Base-by-base conservation (phyloP, 768 basidiomycete species). In the Boletus huronensis region DNA sequence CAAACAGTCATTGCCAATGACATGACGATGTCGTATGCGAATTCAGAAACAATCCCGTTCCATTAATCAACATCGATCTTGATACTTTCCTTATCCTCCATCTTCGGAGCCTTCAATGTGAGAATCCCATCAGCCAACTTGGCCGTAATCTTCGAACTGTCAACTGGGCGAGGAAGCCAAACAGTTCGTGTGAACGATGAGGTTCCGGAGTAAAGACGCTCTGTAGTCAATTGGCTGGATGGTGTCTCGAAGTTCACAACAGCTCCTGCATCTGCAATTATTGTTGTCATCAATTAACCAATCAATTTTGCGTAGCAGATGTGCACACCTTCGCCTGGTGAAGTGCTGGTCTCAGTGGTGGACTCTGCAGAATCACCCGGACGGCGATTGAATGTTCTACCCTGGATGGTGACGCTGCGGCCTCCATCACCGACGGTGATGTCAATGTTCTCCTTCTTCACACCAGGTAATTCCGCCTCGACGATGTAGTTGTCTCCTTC, bases 401-500 rank as follows among this genome's bases (percentile, higher is more conserved):
- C 89, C 65, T 88, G 82, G 52, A 92, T 88, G 4, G 83, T 88
- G 53, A 90, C 65, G 57, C 82, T 88, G 52, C 81, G 77, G 3
- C 87, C 88, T 16, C 78, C 81, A 52, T 89, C 84, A 9, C 87
- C 86, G 54, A 91, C 75, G 8, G 82, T 78, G 48, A 91, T 78
- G 52, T 88, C 79, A 9, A 90, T 65, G 62, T 90, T 83, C 60
- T 90, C 88, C 74, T 85, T 89, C 67, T 82, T 84, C 26, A 91
- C 82, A 1, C 89, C 88, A 21, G 89, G 90, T 26, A 92, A 63
- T 63, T 92, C 90, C 2, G 88, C 87, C 62, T 90, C 85, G 39
- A 92, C 73, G 48, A 88, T 57, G 59, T 87, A 90, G 38, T 77
- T 74, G 66, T 83, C 76, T 1, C 78, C 82, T 54, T 84, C 79